These are phyloP conservation scores for Heritiera littoralis DNA, from an alignment of 345 rosid genomes.

Conservation along the genomic window DNA sequence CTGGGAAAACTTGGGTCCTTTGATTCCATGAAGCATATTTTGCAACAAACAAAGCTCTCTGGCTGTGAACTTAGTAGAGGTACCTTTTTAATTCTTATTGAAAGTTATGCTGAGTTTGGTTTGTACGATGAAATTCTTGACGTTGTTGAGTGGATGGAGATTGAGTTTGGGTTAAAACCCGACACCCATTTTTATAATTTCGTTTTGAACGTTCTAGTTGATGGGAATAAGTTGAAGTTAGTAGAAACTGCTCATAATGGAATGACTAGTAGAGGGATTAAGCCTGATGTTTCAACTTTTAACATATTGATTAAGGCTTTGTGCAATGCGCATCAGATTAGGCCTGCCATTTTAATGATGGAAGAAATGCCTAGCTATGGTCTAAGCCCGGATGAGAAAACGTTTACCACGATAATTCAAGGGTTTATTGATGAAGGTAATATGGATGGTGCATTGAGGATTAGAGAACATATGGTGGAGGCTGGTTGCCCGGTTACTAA, in stretches of 20 bases:
- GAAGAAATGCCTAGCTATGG: slow-evolving; percentile 79
- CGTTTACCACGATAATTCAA: slow-evolving; percentile 84
- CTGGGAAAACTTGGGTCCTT: slow-evolving; percentile 70
- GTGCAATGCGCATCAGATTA: slow-evolving; percentile 83
- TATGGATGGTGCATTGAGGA: slow-evolving; percentile 70
- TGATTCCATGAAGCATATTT: slow-evolving; percentile 56
- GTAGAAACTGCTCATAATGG: slow-evolving; percentile 65
- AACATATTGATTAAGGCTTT: slow-evolving; percentile 80
- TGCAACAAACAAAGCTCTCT: slow-evolving; percentile 53
- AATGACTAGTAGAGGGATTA: slow-evolving; percentile 59
- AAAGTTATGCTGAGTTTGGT: slow-evolving; percentile 60
- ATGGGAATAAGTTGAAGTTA: slow-evolving; percentile 66
- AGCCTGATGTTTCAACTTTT: slow-evolving; percentile 81
- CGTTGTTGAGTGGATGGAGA: slow-evolving; percentile 56
- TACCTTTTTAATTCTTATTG: slow-evolving; percentile 54
- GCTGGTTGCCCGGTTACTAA: slow-evolving; percentile 52
- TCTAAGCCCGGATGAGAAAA: slow-evolving; percentile 75
- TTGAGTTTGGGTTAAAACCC: slow-evolving; percentile 51
- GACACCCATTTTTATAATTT: slow-evolving; percentile 69
- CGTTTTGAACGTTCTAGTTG: slow-evolving; percentile 78
- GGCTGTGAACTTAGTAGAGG: slow-evolving; percentile 46
- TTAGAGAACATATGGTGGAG: slow-evolving; percentile 62
- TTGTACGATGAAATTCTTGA: slow-evolving; percentile 57
- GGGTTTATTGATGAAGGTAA: slow-evolving; percentile 85
- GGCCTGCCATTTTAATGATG: slow-evolving; percentile 83